These are phyloP conservation scores for Cladosporium austrohemisphaericum DNA, from an alignment of 2,329 filamentous ascomycete species.

Conservation along the genomic window DNA sequence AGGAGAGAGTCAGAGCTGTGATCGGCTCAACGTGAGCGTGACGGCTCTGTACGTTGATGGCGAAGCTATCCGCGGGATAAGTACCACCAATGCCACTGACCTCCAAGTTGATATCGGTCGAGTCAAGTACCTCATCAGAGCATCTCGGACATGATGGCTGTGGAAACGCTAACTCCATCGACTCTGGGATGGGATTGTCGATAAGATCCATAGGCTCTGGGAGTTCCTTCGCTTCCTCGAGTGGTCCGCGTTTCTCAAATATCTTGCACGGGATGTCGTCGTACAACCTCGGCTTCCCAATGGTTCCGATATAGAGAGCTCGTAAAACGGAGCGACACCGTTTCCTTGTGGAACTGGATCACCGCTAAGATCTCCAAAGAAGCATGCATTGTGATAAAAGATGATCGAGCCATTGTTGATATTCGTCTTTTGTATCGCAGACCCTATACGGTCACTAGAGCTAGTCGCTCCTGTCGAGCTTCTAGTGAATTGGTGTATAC, in stretches of 20 bases:
- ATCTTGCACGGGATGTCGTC: neutral
- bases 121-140: conserved; percentile 15
- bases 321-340: neutral
- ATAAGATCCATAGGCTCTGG: conserved; percentile 35
- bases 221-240: conserved; percentile 25
- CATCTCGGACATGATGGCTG: conserved; percentile 27
- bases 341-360: conserved; percentile 42
- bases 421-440: conserved; percentile 44
- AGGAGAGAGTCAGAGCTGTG: conserved; percentile 14
- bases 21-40: conserved; percentile 22
- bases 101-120: conserved; percentile 38
- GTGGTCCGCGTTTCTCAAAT: conserved; percentile 32
- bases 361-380: conserved; percentile 74
- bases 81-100: conserved; percentile 58
- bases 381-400: conserved; percentile 75
- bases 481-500: conserved; percentile 26
- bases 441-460: conserved; percentile 45
- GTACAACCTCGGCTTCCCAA: conserved; percentile 3
- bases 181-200: conserved; percentile 34
- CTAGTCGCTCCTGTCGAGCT: conserved; percentile 42
- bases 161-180: conserved; percentile 37
- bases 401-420: conserved; percentile 71
- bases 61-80: conserved; percentile 54
- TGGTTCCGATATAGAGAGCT: neutral
- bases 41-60: conserved; percentile 47